A percentile compares a stretch with the other conserved stretches of the same genome.
Conservation (phyloP, 768 basidiomycete genomes). For the Tylopilus subfusipes region DNA sequence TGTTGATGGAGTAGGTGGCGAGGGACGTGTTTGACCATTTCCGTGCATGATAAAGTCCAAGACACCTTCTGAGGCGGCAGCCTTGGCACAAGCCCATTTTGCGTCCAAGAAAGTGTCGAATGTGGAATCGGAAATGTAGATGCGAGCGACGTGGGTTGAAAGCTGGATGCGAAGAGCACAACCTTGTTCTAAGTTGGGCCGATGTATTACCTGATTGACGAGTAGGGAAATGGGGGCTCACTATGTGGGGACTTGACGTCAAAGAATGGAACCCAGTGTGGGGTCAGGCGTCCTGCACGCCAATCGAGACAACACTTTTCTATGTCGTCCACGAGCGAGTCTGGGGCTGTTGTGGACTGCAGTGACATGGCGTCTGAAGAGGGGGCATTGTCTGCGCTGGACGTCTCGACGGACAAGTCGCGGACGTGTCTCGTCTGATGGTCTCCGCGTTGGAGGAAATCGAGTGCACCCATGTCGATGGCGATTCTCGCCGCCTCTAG, state of each 20-base stretch:
- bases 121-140: constrained; percentile 48
- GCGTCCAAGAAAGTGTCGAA: constrained; percentile 44
- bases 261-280: constrained; percentile 50
- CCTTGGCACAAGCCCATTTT: constrained; percentile 49
- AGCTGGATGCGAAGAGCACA: constrained; percentile 55
- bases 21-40: constrained; percentile 46
- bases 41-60: constrained; percentile 57
- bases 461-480: constrained; percentile 55
- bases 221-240: constrained; percentile 25
- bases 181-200: constrained; percentile 41
- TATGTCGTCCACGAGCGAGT: constrained; percentile 38
- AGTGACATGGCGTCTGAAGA: neutral
- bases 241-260: constrained; percentile 45
- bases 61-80: constrained; percentile 51
- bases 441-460: constrained; percentile 52
- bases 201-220: neutral
- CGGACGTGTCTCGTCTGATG: constrained; percentile 37
- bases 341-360: neutral
- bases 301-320: constrained; percentile 53
- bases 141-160: constrained; percentile 44
- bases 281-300: constrained; percentile 48
- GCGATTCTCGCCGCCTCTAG: constrained; percentile 50
- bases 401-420: constrained; percentile 15
- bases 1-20: constrained; percentile 17
- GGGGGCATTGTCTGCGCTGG: neutral